Percentiles rank a stretch among this genome's conserved stretches.
Conservation (phyloP, 805 yeast species). For the Nadsonia fulvescens region DNA sequence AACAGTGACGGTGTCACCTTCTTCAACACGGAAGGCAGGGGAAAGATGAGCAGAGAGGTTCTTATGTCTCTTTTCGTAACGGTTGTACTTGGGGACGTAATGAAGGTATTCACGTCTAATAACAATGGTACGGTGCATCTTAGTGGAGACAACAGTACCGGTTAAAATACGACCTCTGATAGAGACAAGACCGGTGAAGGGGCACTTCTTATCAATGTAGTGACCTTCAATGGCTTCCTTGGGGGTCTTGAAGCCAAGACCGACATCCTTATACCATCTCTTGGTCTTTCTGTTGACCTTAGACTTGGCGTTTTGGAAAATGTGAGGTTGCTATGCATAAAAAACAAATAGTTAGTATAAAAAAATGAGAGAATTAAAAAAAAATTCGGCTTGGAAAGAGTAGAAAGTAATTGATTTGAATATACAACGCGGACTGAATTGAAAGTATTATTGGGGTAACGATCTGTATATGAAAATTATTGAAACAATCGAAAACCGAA, state of each 20-base stretch:
- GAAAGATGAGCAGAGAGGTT: constrained; percentile 99
- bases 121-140: constrained; percentile 99
- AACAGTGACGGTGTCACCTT: constrained; percentile 97
- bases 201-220: constrained; percentile 99
- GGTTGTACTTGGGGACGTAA: constrained; percentile 99
- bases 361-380: too few species aligned
- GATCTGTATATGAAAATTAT: too few species aligned
- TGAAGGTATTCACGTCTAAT: constrained; percentile 99
- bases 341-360: too few species aligned
- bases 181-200: constrained; percentile 90
- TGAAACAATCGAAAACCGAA: too few species aligned
- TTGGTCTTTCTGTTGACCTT: constrained; percentile 96
- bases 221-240: constrained; percentile 94
- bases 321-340: constrained; percentile 97
- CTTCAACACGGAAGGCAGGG: constrained; percentile 99
- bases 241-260: constrained; percentile 99
- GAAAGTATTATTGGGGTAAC: too few species aligned
- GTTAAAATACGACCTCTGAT: constrained; percentile 99
- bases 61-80: constrained; percentile 99
- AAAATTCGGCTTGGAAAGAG: too few species aligned
- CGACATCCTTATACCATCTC: constrained; percentile 99
- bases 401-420: too few species aligned
- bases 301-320: constrained; percentile 99
- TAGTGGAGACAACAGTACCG: constrained; percentile 99
- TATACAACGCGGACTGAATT: too few species aligned